Conservation (phyloP, 225 moss, liverwort and hornwort species). For the Marchantia paleacea region DNA sequence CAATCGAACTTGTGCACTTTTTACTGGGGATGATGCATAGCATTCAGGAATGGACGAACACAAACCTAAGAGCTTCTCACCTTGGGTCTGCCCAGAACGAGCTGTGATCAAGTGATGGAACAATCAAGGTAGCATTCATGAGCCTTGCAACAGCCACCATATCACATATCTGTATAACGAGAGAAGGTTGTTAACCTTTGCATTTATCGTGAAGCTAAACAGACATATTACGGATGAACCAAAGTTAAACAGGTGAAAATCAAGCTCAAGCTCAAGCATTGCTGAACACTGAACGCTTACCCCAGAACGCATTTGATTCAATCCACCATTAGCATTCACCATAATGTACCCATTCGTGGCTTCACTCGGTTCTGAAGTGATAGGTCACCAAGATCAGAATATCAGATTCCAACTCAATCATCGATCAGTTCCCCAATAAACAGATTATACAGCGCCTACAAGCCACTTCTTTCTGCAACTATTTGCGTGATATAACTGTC, state of each 20-base stretch:
- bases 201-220: background rate
- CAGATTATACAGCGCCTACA: background rate
- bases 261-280: too few species aligned
- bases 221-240: background rate
- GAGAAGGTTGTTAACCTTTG: background rate
- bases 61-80: constrained; percentile 29
- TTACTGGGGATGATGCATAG: background rate
- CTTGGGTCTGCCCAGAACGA: constrained; percentile 97
- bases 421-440: background rate
- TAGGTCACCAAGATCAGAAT: background rate
- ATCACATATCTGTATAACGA: constrained; percentile 69
- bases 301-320: constrained; percentile 94
- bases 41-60: background rate
- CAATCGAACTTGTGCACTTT: background rate
- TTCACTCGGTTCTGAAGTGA: constrained; percentile 37
- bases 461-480: background rate
- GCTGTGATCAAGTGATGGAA: constrained; percentile 83
- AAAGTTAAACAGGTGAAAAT: background rate
- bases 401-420: background rate
- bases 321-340: constrained; percentile 90
- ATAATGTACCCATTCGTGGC: constrained; percentile 74
- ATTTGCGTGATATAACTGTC: background rate
- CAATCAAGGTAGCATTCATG: constrained; percentile 82
- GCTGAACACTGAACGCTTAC: constrained; percentile 31
- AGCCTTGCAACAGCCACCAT: constrained; percentile 90